Evolutionary conservation across 2,329 filamentous ascomycete genomes (phyloP).

Genomic region (Epichloe festucae): DNA sequence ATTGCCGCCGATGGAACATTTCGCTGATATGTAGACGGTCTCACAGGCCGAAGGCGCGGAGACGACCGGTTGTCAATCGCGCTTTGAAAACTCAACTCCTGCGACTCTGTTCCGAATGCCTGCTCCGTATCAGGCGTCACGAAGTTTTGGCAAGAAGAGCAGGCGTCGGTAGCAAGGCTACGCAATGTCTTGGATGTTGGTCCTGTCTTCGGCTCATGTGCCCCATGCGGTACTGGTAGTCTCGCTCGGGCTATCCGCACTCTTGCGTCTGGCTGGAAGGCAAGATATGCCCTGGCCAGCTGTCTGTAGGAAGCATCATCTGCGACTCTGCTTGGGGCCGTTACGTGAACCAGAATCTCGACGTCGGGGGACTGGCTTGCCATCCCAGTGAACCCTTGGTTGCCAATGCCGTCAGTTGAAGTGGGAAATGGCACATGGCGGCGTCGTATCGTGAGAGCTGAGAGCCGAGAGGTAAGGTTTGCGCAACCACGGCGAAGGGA

Average conservation of each 20-base stretch:
- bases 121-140: slow-evolving; percentile 8
- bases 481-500: neutral
- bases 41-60: slow-evolving; percentile 11
- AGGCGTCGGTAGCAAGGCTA: neutral
- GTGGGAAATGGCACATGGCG: slow-evolving; percentile 1
- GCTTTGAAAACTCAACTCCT: slow-evolving; percentile 31
- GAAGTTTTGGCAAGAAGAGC: slow-evolving; percentile 1
- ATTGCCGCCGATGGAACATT: neutral
- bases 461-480: neutral
- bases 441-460: neutral
- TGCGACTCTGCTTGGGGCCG: slow-evolving; percentile 33
- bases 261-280: slow-evolving; percentile 25
- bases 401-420: neutral
- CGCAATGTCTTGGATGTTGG: neutral
- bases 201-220: too few relatives aligned
- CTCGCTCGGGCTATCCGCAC: neutral
- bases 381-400: slow-evolving; percentile 10
- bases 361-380: slow-evolving; percentile 18
- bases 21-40: neutral
- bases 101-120: slow-evolving; percentile 19
- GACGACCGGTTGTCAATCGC: slow-evolving; percentile 31
- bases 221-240: neutral
- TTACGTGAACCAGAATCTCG: slow-evolving; percentile 44
- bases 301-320: slow-evolving; percentile 37
- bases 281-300: slow-evolving; percentile 38